phyloP scores from a whole-genome alignment of 305 asterid species.

The Euphrasia arctica region DNA sequence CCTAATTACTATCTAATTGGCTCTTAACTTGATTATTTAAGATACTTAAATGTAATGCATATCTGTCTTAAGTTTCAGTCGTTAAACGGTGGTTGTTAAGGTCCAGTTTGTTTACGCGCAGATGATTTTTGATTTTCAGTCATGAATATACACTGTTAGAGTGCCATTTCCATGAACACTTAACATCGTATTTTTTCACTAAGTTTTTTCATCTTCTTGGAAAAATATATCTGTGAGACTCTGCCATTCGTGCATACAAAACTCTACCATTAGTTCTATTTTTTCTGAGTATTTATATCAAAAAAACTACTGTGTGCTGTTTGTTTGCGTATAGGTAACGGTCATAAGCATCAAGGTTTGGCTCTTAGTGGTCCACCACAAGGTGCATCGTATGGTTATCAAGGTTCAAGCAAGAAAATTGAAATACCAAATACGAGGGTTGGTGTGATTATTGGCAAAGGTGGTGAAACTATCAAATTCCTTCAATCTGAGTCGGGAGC shows the following conservation, averaged over 20 bases:
- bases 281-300: background rate
- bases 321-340: slow-evolving; percentile 32
- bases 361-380: slow-evolving; percentile 41
- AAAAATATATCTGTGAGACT: no score
- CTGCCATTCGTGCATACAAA: no score
- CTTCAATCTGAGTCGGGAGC: slow-evolving; percentile 83
- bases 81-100: background rate
- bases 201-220: no score
- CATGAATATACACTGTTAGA: no score
- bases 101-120: no score
- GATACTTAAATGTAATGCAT: no score
- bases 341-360: slow-evolving; percentile 45
- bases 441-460: slow-evolving; percentile 86
- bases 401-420: slow-evolving; percentile 63
- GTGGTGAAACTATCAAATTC: slow-evolving; percentile 82
- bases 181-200: no score
- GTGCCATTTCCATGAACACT: no score
- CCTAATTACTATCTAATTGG: background rate
- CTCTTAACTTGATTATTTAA: no score
- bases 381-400: slow-evolving; percentile 55
- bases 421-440: slow-evolving; percentile 85
- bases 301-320: background rate
- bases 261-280: no score
- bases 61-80: background rate
- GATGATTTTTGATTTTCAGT: no score